Percentiles rank a stretch among this genome's conserved stretches.
These are phyloP conservation scores for Rosa lucieae DNA, from an alignment of 306 rosid genomes.

Conservation along the genomic window DNA sequence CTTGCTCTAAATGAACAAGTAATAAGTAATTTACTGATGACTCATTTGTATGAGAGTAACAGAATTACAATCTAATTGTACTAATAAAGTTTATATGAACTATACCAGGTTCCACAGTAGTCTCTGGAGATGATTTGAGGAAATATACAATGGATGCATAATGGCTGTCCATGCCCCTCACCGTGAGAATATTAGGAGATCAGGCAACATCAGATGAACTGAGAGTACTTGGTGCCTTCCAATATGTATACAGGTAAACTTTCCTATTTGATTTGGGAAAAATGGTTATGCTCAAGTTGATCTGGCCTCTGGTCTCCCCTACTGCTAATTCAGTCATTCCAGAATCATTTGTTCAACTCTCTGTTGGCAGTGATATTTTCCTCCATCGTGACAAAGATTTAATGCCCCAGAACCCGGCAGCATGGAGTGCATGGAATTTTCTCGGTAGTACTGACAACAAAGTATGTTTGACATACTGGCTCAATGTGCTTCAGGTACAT, in stretches of 20 bases:
- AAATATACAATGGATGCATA: conserved; percentile 59
- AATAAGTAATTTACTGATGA: background rate
- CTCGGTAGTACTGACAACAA: conserved; percentile 59
- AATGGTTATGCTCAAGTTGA: conserved; percentile 12
- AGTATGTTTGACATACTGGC: conserved; percentile 92
- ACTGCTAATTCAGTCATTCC: conserved; percentile 28
- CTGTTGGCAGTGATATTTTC: conserved; percentile 84
- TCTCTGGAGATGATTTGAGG: conserved; percentile 57
- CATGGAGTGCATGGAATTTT: conserved; percentile 99
- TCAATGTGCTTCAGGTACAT: conserved; percentile 87
- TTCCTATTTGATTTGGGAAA: background rate
- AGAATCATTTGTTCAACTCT: conserved; percentile 39
- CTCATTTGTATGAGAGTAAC: background rate
- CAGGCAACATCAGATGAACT: conserved; percentile 67
- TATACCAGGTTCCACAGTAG: conserved; percentile 59
- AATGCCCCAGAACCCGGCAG: conserved; percentile 90
- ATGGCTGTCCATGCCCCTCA: conserved; percentile 88
- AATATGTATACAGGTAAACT: conserved; percentile 73
- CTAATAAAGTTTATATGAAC: conserved; percentile 14
- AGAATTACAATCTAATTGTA: background rate
- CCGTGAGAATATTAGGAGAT: conserved; percentile 69
- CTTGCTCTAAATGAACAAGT: background rate
- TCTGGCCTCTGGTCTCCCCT: conserved; percentile 15
- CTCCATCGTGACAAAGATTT: conserved; percentile 87
- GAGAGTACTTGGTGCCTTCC: conserved; percentile 96